Evolutionary conservation across 371 early-diverging fungal species (phyloP).

Genomic region (Coemansia sp.): DNA sequence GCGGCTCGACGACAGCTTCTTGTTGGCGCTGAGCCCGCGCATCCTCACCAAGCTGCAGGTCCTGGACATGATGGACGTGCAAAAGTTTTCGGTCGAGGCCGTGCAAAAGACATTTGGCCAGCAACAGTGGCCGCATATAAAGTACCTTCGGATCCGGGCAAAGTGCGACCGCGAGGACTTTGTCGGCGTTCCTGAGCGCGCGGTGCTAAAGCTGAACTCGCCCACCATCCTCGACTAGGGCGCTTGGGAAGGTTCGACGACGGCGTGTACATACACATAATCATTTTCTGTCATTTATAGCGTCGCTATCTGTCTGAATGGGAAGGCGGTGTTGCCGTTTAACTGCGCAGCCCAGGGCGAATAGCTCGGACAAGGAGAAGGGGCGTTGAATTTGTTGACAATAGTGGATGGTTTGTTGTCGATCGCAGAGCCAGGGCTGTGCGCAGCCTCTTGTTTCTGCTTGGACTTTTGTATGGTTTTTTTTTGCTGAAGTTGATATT

Average conservation of each 20-base stretch:
- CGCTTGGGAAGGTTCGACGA: not conserved
- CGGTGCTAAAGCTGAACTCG: slow-evolving; percentile 49
- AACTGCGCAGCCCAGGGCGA: no score
- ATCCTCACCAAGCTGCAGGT: slow-evolving; percentile 40
- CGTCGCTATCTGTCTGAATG: not conserved
- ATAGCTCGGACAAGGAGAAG: no score
- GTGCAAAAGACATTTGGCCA: slow-evolving; percentile 43
- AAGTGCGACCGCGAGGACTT: slow-evolving; percentile 44
- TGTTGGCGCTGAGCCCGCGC: slow-evolving; percentile 37
- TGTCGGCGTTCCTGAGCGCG: slow-evolving; percentile 37
- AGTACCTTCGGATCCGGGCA: slow-evolving; percentile 47
- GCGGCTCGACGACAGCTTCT: slow-evolving; percentile 46
- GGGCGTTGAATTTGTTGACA: not conserved
- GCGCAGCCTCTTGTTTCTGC: no score
- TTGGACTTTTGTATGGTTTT: not conserved
- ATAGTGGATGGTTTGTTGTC: not conserved
- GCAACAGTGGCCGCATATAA: slow-evolving; percentile 44
- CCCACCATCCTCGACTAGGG: slow-evolving; percentile 32
- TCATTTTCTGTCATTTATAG: not conserved
- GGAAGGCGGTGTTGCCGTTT: not conserved
- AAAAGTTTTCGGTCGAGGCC: slow-evolving; percentile 43
- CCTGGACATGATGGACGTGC: slow-evolving; percentile 51
- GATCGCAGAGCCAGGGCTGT: no score
- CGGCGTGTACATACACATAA: not conserved
- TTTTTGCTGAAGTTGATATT: not conserved